Percentiles rank a stretch among this genome's conserved stretches.
Conservation (phyloP, 148 eudicot genomes). For the Talinum fruticosum region DNA sequence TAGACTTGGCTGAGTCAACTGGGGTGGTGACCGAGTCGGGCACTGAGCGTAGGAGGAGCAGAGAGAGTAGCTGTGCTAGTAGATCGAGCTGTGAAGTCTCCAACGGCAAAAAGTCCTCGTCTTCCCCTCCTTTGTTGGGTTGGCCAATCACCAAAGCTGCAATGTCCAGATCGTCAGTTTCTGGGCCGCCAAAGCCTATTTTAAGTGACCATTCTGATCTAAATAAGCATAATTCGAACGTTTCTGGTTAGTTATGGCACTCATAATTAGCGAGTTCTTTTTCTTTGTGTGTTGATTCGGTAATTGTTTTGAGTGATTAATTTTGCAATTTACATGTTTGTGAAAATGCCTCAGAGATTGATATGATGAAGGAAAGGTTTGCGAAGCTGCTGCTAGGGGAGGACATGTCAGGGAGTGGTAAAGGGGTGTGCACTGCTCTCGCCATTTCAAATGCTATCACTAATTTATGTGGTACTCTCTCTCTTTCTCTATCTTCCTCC, state of each 20-base stretch:
- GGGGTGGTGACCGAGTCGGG: slow-evolving; percentile 20
- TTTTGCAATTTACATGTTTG: slow-evolving; percentile 11
- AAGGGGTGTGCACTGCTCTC: slow-evolving; percentile 80
- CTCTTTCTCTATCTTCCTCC: slow-evolving; percentile 6
- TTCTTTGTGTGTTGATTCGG: neutral
- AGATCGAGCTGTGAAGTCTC: slow-evolving; percentile 41
- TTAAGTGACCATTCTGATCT: slow-evolving; percentile 35
- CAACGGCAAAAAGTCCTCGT: slow-evolving; percentile 15
- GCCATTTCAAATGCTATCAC: slow-evolving; percentile 94
- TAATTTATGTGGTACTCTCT: slow-evolving; percentile 66
- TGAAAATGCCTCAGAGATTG: slow-evolving; percentile 46
- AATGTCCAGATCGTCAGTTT: slow-evolving; percentile 25
- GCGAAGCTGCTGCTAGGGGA: slow-evolving; percentile 89
- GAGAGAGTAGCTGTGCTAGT: slow-evolving; percentile 35
- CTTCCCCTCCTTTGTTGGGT: slow-evolving; percentile 54
- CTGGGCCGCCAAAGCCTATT: slow-evolving; percentile 29
- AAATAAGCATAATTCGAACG: slow-evolving; percentile 47
- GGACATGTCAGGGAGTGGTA: slow-evolving; percentile 97
- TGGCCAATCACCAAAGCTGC: slow-evolving; percentile 76
- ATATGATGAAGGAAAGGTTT: slow-evolving; percentile 95
- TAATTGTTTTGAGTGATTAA: neutral
- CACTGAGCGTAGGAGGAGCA: slow-evolving; percentile 40
- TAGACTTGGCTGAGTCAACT: slow-evolving; percentile 30
- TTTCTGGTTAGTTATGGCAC: slow-evolving; percentile 50
- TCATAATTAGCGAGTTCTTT: neutral